Evolutionary conservation across 2,329 filamentous ascomycete genomes (phyloP).

Genomic region (Calycina herbarum): DNA sequence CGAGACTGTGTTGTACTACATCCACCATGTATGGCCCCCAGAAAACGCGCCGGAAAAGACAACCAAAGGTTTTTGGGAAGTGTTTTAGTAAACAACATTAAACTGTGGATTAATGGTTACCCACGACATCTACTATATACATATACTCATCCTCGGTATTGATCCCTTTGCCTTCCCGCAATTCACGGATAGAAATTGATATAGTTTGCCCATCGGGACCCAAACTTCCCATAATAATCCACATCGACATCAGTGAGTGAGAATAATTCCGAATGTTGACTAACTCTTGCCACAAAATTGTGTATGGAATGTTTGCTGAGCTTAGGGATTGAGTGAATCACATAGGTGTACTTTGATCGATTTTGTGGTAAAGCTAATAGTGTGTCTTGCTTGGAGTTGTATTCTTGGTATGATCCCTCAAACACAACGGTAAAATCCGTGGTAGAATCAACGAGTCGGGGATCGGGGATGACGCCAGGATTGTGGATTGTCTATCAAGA

Average conservation of each 20-base stretch:
- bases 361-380: not conserved
- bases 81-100: too few relatives aligned
- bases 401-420: conserved; percentile 12
- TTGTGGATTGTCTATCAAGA: conserved; percentile 13
- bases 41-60: too few relatives aligned
- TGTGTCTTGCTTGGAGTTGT: not conserved
- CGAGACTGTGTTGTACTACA: not conserved
- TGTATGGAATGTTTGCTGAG: conserved; percentile 4
- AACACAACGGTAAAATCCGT: conserved; percentile 13
- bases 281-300: conserved; percentile 3
- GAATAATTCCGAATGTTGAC: not conserved
- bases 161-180: not conserved
- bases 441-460: not conserved
- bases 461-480: conserved; percentile 11
- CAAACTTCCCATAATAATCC: conserved; percentile 10
- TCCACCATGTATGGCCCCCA: not conserved
- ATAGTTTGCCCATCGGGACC: conserved; percentile 1
- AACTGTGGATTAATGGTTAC: too few relatives aligned
- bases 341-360: not conserved
- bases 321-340: conserved; percentile 6
- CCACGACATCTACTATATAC: too few relatives aligned
- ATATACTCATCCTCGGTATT: not conserved
- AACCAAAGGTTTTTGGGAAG: too few relatives aligned
- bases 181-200: conserved; percentile 1
- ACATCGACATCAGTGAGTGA: conserved; percentile 5